These are phyloP conservation scores for Pichia cabralensis DNA, from an alignment of 805 yeast species.

Conservation along the genomic window DNA sequence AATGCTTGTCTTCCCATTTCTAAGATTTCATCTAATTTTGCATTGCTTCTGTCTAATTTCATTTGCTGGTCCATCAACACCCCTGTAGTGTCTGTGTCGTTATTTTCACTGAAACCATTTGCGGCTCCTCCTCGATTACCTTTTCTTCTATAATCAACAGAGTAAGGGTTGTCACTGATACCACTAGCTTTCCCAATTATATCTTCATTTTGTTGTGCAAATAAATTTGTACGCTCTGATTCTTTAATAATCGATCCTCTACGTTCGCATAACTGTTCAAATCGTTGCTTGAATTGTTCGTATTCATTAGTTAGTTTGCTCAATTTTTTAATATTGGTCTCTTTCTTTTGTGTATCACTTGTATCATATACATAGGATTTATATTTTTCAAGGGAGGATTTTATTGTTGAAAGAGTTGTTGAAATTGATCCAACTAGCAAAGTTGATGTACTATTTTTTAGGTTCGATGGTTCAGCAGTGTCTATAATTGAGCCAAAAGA, in stretches of 20 bases:
- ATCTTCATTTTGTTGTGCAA: constrained; percentile 18
- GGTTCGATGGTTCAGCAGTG: constrained; percentile 28
- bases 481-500: constrained; percentile 56
- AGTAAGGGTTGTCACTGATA: constrained; percentile 40
- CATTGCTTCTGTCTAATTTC: constrained; percentile 51
- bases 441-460: constrained; percentile 32
- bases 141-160: constrained; percentile 15
- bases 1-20: constrained; percentile 84
- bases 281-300: constrained; percentile 37
- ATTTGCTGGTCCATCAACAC: constrained; percentile 57
- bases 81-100: constrained; percentile 44
- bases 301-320: constrained; percentile 42
- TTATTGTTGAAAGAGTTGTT: constrained; percentile 68
- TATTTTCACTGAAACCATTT: constrained; percentile 20
- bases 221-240: constrained; percentile 38
- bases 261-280: constrained; percentile 42
- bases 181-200: constrained; percentile 12
- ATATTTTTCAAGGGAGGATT: constrained; percentile 53
- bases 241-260: constrained; percentile 45
- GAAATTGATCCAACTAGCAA: constrained; percentile 55
- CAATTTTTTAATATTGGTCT: constrained; percentile 53
- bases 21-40: constrained; percentile 78
- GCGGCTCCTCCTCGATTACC: constrained; percentile 2
- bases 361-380: constrained; percentile 39
- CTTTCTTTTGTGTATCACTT: constrained; percentile 42